Percentiles rank a stretch among this genome's conserved stretches.
Conservation (phyloP, 139 green algal species). For the Tetradesmus lagerheimii region DNA sequence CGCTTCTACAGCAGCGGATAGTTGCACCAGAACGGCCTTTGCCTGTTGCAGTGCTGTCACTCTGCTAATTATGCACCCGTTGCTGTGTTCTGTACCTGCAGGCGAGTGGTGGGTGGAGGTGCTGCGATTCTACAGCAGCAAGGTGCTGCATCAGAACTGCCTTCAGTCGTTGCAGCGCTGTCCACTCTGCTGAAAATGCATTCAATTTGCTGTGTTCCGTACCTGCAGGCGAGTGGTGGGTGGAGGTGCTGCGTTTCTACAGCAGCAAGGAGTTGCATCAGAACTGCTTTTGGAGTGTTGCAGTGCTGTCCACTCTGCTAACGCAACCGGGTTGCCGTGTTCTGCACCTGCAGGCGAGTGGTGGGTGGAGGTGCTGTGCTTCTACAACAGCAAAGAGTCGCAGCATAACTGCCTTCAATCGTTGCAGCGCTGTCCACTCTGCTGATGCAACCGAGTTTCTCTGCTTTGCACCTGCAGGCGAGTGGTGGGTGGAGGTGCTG, state of each 20-base stretch:
- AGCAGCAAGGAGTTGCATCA: conserved; percentile 9
- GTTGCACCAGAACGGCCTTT: no score
- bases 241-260: conserved; percentile 38
- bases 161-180: no score
- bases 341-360: conserved; percentile 34
- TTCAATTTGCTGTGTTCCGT: background rate
- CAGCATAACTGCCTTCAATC: no score
- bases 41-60: background rate
- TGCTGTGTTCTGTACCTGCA: background rate
- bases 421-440: background rate
- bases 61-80: no score
- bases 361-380: conserved; percentile 41
- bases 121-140: background rate
- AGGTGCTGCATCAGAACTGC: no score
- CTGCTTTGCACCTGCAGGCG: conserved; percentile 27
- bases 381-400: conserved; percentile 43
- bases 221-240: conserved; percentile 38
- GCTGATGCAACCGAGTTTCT: background rate
- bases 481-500: conserved; percentile 44
- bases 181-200: background rate
- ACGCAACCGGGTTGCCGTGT: background rate
- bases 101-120: background rate
- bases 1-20: conserved; percentile 27
- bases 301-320: background rate
- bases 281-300: no score